A percentile compares a stretch with the other conserved stretches of the same genome.
phyloP scores from a whole-genome alignment of 768 basidiomycete species.

The Trametes meyenii region DNA sequence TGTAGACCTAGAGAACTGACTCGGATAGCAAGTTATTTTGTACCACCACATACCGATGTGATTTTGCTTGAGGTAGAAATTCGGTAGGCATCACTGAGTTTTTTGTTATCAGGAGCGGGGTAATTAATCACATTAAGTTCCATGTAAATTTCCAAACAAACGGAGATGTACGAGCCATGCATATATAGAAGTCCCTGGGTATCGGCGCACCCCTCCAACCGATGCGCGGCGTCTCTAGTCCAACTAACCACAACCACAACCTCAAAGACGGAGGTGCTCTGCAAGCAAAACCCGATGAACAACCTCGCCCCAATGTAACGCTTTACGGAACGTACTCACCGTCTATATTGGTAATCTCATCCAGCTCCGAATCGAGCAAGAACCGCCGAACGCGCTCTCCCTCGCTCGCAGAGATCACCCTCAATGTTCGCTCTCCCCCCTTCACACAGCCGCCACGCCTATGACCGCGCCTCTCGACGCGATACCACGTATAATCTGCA shows the following conservation, averaged over 20 bases:
- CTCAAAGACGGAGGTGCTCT: conserved; percentile 13
- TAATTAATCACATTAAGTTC: not conserved
- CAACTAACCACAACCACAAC: not conserved
- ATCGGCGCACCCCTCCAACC: not conserved
- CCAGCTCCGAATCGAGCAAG: conserved; percentile 9
- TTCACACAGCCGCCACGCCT: not conserved
- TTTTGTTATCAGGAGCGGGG: not conserved
- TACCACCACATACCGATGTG: not conserved
- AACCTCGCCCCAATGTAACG: not conserved
- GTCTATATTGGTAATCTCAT: conserved; percentile 10
- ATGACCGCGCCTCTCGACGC: conserved; percentile 6
- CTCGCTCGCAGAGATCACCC: not conserved
- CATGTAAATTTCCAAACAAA: not conserved
- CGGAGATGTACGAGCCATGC: not conserved
- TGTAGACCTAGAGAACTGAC: conserved; percentile 28
- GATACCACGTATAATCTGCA: conserved; percentile 18
- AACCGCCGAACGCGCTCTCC: conserved; percentile 18
- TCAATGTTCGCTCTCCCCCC: not conserved
- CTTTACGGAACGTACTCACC: not conserved
- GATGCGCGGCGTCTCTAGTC: not conserved
- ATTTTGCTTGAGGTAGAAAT: not conserved
- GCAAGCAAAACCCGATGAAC: not conserved
- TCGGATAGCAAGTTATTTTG: not conserved
- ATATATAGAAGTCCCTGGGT: not conserved
- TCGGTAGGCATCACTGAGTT: not conserved